Evolutionary conservation across 768 basidiomycete species (phyloP), one percentile per base, ranked within the genome.

Genomic region (Tylopilus sp.): DNA sequence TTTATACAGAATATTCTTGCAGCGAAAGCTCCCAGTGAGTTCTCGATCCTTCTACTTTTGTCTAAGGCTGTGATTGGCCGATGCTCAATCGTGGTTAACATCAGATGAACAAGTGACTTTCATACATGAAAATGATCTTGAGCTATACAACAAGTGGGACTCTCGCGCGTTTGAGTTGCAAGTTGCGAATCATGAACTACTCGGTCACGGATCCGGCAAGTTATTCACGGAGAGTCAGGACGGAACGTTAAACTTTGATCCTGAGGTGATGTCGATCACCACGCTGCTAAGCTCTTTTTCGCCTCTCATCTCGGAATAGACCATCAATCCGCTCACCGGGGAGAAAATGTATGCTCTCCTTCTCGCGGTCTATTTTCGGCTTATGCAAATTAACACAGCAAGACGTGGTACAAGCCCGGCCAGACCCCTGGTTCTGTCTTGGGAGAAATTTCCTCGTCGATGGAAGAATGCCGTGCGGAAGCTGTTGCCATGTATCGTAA

Each of bases 401-500:
- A 80, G 3, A 84, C 87, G 15, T 94, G 91, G 91, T 95, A 95
- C 69, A 88, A 88, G 64, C 79, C 86, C 30, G 91, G 91, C 8
- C 91, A 92, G 68, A 91, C 87, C 0, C 79, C 89, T 35, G 87
- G 82, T 44, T 83, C 89, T 10, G 85, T 92, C 2, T 75, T 95
- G 2, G 91, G 91, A 1, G 87, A 92, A 53, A 87, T 91, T 8
- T 91, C 89, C 4, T 92, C 91, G 0, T 93, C 91, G 1, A 82
- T 93, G 81, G 92, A 94, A 69, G 91, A 94, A 71, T 93, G 91
- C 59, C 82, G 92, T n/a, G 91, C 91, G 9, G 92, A 95, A 71
- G 79, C 88, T 2, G 91, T 91, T 20, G 88, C 88, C 0, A 73
- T 94, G 38, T 93, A 82, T 71, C 77, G 90, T 88, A 61, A 72